Evolutionary conservation across 1,139 yeast species (phyloP).

Genomic region (Yamadazyma kanchanaburiensis): DNA sequence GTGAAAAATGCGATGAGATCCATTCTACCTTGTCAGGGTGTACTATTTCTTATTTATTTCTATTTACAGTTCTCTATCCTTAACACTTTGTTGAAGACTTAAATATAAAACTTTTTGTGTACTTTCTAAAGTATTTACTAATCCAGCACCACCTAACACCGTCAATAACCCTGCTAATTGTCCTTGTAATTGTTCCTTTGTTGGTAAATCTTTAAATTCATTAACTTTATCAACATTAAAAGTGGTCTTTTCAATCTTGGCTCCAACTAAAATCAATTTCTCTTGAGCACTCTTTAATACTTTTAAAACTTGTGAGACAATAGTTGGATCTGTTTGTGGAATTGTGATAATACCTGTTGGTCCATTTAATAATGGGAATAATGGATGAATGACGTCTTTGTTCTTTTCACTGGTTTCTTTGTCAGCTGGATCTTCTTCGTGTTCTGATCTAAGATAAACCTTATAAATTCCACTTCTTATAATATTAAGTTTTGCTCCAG

Average conservation of each 20-base stretch:
- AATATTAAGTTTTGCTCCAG: constrained; percentile 67
- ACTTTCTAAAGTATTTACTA: constrained; percentile 76
- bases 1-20: constrained; percentile 2
- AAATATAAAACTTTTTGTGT: constrained; percentile 65
- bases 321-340: constrained; percentile 65
- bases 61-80: constrained; percentile 26
- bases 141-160: constrained; percentile 82
- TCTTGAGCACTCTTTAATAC: constrained; percentile 64
- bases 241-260: constrained; percentile 63
- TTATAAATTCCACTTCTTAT: constrained; percentile 67
- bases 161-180: constrained; percentile 86
- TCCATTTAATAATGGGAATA: constrained; percentile 68
- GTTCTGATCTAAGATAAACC: constrained; percentile 71
- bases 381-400: constrained; percentile 54
- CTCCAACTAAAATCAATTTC: constrained; percentile 78
- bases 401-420: constrained; percentile 47
- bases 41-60: neutral
- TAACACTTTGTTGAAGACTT: constrained; percentile 64
- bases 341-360: constrained; percentile 83
- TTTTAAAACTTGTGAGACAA: constrained; percentile 60
- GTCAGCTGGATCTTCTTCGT: constrained; percentile 74
- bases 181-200: constrained; percentile 67
- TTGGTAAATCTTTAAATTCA: constrained; percentile 69
- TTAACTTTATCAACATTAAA: constrained; percentile 54
- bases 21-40: too few species aligned